Evolutionary conservation across 2,329 filamentous ascomycete genomes (phyloP).

Genomic region (Diplocarpon rosae): DNA sequence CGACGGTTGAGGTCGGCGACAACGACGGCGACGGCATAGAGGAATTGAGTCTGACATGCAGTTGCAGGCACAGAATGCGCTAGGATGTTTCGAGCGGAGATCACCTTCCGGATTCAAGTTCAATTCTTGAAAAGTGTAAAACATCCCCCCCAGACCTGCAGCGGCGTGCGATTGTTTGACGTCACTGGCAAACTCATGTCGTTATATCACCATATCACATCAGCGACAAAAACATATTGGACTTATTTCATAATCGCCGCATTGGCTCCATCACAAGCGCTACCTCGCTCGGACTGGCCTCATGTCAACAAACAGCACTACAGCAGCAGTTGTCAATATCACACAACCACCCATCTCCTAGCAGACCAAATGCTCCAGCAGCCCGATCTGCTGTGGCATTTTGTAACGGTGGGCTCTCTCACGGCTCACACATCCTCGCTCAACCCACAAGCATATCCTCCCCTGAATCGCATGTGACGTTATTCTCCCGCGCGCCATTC

Average conservation of each 20-base stretch:
- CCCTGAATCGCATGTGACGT: conserved; percentile 3
- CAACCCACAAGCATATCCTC: conserved; percentile 1
- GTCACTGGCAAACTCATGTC: too few species aligned
- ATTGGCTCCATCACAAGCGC: conserved; percentile 2
- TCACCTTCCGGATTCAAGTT: too few species aligned
- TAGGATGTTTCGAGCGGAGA: too few species aligned
- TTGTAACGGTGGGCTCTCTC: background rate
- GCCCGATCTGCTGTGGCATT: background rate
- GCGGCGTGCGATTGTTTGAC: too few species aligned
- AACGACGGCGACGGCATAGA: too few species aligned
- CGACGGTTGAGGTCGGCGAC: too few species aligned
- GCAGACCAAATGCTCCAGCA: background rate
- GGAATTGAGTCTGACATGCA: too few species aligned
- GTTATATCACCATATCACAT: too few species aligned
- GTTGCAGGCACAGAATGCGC: too few species aligned
- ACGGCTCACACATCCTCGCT: background rate
- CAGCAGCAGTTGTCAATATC: background rate
- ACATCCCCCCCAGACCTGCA: too few species aligned
- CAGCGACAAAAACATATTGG: too few species aligned
- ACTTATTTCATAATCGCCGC: conserved; percentile 1
- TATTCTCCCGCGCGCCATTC: background rate
- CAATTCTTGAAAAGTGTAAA: too few species aligned
- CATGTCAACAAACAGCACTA: background rate
- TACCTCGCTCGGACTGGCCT: background rate
- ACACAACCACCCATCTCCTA: background rate